These are phyloP conservation scores for Heliocybe sulcata DNA, from an alignment of 1,284 basidiomycete genomes.

Conservation along the genomic window DNA sequence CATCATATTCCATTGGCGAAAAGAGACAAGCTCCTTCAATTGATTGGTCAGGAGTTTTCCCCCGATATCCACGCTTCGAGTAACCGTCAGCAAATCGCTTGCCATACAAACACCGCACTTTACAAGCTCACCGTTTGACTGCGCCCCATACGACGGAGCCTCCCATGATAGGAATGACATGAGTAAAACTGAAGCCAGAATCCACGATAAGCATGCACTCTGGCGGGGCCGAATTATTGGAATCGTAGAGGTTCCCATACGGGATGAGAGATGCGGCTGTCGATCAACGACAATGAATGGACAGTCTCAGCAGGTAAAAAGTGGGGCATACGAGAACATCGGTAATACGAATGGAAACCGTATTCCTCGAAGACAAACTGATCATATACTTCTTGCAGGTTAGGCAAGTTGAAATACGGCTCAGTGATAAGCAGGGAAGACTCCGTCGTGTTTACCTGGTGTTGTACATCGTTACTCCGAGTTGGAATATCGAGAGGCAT, in stretches of 20 bases:
- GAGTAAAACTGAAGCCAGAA: slow-evolving; percentile 89
- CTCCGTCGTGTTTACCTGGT: slow-evolving; percentile 64
- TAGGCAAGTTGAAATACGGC: slow-evolving; percentile 89
- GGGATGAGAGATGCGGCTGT: slow-evolving; percentile 76
- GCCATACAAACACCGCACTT: neutral
- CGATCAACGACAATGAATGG: slow-evolving; percentile 10
- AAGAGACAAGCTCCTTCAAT: slow-evolving; percentile 88
- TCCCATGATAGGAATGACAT: slow-evolving; percentile 80
- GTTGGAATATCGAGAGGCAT: slow-evolving; percentile 4
- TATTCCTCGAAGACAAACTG: slow-evolving; percentile 96
- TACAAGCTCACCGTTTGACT: slow-evolving; percentile 61
- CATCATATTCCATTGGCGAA: slow-evolving; percentile 97
- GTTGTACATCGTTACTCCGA: slow-evolving; percentile 2
- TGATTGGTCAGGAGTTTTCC: slow-evolving; percentile 94
- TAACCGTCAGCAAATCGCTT: neutral
- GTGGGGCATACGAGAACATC: slow-evolving; percentile 65
- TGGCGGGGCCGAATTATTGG: slow-evolving; percentile 40
- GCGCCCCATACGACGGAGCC: slow-evolving; percentile 73
- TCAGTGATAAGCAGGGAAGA: slow-evolving; percentile 84
- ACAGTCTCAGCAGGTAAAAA: slow-evolving; percentile 4
- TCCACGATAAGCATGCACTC: slow-evolving; percentile 85
- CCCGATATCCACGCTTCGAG: slow-evolving; percentile 80
- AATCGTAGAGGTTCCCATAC: slow-evolving; percentile 56
- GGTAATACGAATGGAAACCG: slow-evolving; percentile 80
- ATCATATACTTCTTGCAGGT: slow-evolving; percentile 87